phyloP scores from a whole-genome alignment of 169 alveolate genomes.

The Theileria annulata region DNA sequence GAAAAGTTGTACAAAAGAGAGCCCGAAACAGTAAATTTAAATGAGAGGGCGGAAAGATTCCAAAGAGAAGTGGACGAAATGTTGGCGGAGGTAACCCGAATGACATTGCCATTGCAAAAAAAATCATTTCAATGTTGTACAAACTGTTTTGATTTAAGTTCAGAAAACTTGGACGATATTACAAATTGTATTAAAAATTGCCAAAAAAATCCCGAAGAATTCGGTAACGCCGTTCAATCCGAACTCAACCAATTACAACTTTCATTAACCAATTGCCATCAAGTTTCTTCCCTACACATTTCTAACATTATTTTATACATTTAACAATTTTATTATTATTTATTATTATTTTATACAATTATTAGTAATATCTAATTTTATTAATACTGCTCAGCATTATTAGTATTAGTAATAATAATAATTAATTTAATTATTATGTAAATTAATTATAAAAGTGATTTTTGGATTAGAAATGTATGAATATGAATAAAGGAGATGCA shows the following conservation, averaged over 20 bases:
- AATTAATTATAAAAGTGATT: too few relatives aligned
- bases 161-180: slow-evolving; percentile 70
- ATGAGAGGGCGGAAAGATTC: slow-evolving; percentile 72
- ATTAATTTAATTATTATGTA: too few relatives aligned
- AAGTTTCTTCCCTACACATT: slow-evolving; percentile 65
- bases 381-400: background rate
- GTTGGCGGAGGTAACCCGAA: slow-evolving; percentile 70
- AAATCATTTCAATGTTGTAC: slow-evolving; percentile 72
- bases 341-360: too few relatives aligned
- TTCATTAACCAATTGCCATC: slow-evolving; percentile 69
- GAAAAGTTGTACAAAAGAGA: slow-evolving; percentile 10
- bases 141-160: slow-evolving; percentile 70
- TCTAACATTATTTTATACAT: background rate
- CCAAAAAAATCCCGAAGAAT: slow-evolving; percentile 73
- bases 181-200: slow-evolving; percentile 76
- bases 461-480: too few relatives aligned
- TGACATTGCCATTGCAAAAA: slow-evolving; percentile 76
- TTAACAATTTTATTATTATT: too few relatives aligned
- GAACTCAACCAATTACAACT: slow-evolving; percentile 75
- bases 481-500: slow-evolving; percentile 30
- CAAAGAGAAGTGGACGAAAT: slow-evolving; percentile 71
- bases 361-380: too few relatives aligned
- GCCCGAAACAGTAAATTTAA: slow-evolving; percentile 49
- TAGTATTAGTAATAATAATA: too few relatives aligned
- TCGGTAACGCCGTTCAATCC: slow-evolving; percentile 74